Conservation (phyloP, 208 protist genomes). For the Acanthamoeba royreba region DNA sequence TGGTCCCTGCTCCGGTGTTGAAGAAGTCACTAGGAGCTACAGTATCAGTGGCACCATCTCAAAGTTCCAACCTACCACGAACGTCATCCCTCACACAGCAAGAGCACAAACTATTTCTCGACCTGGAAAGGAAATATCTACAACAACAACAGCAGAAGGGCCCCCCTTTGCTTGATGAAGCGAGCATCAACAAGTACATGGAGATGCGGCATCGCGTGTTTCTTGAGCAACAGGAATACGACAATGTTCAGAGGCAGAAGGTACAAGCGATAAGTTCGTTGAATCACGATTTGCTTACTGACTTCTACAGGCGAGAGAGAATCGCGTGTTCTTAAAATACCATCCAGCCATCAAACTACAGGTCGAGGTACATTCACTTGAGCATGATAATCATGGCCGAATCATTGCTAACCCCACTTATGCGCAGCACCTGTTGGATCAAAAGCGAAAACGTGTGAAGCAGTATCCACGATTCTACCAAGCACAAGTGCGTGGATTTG, state of each 20-base stretch:
- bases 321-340: neutral
- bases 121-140: neutral
- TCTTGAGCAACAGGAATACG: neutral
- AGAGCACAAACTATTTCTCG: constrained; percentile 1
- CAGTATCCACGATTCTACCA: neutral
- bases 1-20: neutral
- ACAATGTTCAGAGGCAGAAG: neutral
- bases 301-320: neutral
- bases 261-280: neutral
- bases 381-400: neutral
- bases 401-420: neutral
- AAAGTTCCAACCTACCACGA: neutral
- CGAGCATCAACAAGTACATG: neutral
- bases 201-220: neutral
- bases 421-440: neutral
- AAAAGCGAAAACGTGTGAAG: neutral
- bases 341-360: neutral
- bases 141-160: neutral
- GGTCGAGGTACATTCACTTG: neutral
- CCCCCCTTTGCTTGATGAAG: neutral
- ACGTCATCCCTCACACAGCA: neutral
- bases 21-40: neutral
- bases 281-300: neutral
- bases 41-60: neutral
- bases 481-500: neutral